Conservation (phyloP, 2,329 filamentous ascomycete species). For the Phaeosphaeriaceae sp. region DNA sequence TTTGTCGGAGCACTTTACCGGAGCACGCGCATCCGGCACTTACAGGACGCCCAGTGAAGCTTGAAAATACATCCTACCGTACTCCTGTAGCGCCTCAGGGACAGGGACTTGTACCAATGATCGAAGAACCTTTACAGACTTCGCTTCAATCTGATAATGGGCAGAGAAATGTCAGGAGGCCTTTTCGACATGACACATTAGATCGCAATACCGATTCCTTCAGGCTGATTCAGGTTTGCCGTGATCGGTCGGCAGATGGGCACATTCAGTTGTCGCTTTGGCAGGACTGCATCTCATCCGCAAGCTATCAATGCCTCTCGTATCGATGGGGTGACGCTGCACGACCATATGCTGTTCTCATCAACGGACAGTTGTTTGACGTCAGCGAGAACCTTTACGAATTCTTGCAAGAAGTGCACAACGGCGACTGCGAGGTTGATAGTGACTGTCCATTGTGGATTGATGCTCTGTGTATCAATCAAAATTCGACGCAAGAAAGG, state of each 20-base stretch:
- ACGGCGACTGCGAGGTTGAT: neutral
- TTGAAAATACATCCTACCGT: neutral
- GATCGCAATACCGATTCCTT: neutral
- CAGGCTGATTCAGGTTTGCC: slow-evolving; percentile 3
- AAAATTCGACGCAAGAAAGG: slow-evolving; percentile 8
- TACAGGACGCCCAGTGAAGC: neutral
- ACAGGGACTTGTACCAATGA: neutral
- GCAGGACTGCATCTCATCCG: neutral
- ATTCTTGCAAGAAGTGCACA: slow-evolving; percentile 1
- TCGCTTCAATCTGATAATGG: neutral
- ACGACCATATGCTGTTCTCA: neutral
- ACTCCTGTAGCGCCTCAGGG: neutral
- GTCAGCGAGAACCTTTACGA: slow-evolving; percentile 1
- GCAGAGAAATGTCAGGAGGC: neutral
- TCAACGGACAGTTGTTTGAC: neutral
- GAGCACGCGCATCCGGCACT: neutral
- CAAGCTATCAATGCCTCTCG: slow-evolving; percentile 8
- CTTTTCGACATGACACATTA: neutral
- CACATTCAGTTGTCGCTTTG: neutral
- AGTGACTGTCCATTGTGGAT: slow-evolving; percentile 10
- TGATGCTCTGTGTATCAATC: slow-evolving; percentile 20
- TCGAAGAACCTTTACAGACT: neutral
- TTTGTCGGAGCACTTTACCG: neutral
- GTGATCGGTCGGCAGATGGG: neutral
- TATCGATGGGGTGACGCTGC: neutral